These are phyloP conservation scores for Echinosphaeria canescens DNA, from an alignment of 2,329 filamentous ascomycete species.

Conservation along the genomic window DNA sequence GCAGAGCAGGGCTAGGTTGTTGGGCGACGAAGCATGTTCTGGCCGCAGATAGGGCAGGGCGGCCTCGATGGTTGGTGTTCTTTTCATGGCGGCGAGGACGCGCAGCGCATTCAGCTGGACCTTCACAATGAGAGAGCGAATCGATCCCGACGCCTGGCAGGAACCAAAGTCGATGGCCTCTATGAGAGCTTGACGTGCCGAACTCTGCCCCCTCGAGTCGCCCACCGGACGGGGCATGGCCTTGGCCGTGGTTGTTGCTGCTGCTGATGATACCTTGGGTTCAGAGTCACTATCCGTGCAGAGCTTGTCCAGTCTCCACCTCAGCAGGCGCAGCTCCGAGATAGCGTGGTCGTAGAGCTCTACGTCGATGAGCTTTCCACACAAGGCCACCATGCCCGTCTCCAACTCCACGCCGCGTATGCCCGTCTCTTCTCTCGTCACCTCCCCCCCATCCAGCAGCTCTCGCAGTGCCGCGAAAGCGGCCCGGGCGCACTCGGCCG, in stretches of 20 bases:
- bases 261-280: slow-evolving; percentile 13
- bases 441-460: slow-evolving; percentile 27
- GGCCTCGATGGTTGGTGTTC: slow-evolving; percentile 34
- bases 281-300: slow-evolving; percentile 5
- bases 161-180: slow-evolving; percentile 41
- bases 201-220: no score
- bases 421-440: no score
- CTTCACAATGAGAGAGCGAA: slow-evolving; percentile 32
- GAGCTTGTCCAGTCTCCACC: slow-evolving; percentile 32
- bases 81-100: slow-evolving; percentile 36
- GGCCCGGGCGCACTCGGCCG: slow-evolving; percentile 45
- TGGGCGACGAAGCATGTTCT: slow-evolving; percentile 29
- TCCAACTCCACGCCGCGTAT: slow-evolving; percentile 49
- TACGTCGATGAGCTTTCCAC: slow-evolving; percentile 41
- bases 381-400: slow-evolving; percentile 47
- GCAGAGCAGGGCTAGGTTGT: slow-evolving; percentile 28
- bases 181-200: slow-evolving; percentile 22
- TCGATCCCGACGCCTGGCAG: slow-evolving; percentile 15
- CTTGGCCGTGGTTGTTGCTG: slow-evolving; percentile 9
- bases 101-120: slow-evolving; percentile 45
- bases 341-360: slow-evolving; percentile 44
- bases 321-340: slow-evolving; percentile 46
- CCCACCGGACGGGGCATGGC: no score
- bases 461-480: slow-evolving; percentile 44
- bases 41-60: slow-evolving; percentile 31